These are phyloP conservation scores for Ascochyta viciae-villosae DNA, from an alignment of 2,329 filamentous ascomycete species.

Conservation along the genomic window DNA sequence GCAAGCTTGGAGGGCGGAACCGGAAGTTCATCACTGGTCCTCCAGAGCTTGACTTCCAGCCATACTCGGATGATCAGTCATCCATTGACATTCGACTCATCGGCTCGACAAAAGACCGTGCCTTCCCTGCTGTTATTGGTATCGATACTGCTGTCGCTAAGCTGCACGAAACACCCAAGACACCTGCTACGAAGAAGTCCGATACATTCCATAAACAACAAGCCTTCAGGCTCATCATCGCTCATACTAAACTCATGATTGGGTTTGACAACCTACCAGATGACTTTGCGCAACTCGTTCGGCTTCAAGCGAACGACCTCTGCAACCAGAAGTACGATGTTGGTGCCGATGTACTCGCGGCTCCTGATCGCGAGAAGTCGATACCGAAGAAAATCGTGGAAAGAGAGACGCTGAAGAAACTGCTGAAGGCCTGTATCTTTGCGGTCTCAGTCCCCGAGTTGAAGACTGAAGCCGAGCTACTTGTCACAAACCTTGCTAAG, in stretches of 20 bases:
- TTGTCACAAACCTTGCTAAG: slow-evolving; percentile 81
- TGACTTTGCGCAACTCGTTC: slow-evolving; percentile 82
- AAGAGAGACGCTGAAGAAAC: slow-evolving; percentile 80
- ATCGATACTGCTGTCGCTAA: slow-evolving; percentile 89
- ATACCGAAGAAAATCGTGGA: slow-evolving; percentile 86
- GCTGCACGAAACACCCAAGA: slow-evolving; percentile 79
- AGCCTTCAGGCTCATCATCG: slow-evolving; percentile 83
- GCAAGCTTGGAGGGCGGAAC: slow-evolving; percentile 94
- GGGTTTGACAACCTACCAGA: slow-evolving; percentile 88
- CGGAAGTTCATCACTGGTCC: slow-evolving; percentile 93
- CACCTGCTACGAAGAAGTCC: slow-evolving; percentile 65
- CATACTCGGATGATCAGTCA: slow-evolving; percentile 84
- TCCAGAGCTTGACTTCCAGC: slow-evolving; percentile 80
- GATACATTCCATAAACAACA: slow-evolving; percentile 93
- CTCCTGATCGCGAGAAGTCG: slow-evolving; percentile 80
- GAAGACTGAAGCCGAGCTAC: slow-evolving; percentile 74
- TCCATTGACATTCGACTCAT: slow-evolving; percentile 90
- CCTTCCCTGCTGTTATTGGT: slow-evolving; percentile 86
- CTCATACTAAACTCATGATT: slow-evolving; percentile 89
- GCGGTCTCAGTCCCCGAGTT: slow-evolving; percentile 84
- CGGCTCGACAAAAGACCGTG: slow-evolving; percentile 85
- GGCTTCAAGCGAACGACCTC: slow-evolving; percentile 88
- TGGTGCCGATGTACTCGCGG: slow-evolving; percentile 73
- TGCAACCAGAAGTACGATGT: slow-evolving; percentile 74
- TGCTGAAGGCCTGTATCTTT: slow-evolving; percentile 88